phyloP scores from a whole-genome alignment of 768 basidiomycete species.

The Phylloporus scabripes region DNA sequence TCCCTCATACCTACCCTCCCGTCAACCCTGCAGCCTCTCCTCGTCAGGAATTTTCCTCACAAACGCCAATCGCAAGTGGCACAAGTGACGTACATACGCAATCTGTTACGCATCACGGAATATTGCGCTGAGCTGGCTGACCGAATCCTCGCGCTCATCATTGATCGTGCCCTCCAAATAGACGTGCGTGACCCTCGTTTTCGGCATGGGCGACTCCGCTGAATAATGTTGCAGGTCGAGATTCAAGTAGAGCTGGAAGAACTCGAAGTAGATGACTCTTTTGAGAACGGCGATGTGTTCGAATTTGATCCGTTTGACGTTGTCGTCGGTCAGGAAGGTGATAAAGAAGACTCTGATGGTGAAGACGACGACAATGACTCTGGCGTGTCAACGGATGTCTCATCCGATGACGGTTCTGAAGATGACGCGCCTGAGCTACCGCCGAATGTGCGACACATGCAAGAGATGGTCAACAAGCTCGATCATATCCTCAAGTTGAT shows the following conservation, averaged over 20 bases:
- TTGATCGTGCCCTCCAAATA: constrained; percentile 91
- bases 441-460: constrained; percentile 61
- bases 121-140: constrained; percentile 89
- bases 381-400: constrained; percentile 65
- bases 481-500: constrained; percentile 82
- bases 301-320: constrained; percentile 84
- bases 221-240: constrained; percentile 61
- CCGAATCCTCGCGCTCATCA: constrained; percentile 76
- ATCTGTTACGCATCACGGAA: constrained; percentile 71
- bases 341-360: constrained; percentile 52
- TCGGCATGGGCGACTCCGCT: neutral
- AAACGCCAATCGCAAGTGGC: constrained; percentile 78
- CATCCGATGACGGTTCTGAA: constrained; percentile 60
- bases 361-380: constrained; percentile 46
- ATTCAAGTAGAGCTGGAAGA: constrained; percentile 96
- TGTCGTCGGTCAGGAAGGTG: constrained; percentile 64
- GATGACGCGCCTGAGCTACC: constrained; percentile 34
- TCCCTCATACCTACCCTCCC: constrained; percentile 89
- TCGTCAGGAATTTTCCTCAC: constrained; percentile 85
- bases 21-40: constrained; percentile 77
- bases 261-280: constrained; percentile 59
- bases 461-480: constrained; percentile 87
- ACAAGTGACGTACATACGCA: constrained; percentile 88
- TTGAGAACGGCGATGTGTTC: constrained; percentile 55
- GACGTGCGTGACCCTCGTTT: constrained; percentile 54